Evolutionary conservation across 331 rosid genomes (phyloP).

Genomic region (Pyracantha coccinea): DNA sequence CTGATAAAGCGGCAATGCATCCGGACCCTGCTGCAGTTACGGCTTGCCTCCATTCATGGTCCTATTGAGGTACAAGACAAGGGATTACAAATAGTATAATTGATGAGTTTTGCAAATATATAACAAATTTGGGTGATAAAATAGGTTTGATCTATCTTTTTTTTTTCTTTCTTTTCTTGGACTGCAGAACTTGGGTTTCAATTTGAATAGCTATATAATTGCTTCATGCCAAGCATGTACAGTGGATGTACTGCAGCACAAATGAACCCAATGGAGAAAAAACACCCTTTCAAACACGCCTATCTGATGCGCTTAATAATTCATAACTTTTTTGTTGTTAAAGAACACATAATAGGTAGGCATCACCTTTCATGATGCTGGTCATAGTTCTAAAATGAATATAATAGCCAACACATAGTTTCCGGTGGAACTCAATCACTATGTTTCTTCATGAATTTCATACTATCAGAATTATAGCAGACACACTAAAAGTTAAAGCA

Average conservation of each 20-base stretch:
- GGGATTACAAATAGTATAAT: not conserved
- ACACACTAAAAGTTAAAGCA: not conserved
- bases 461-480: not conserved
- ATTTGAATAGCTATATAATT: not conserved
- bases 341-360: not conserved
- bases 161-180: not conserved
- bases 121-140: not conserved
- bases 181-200: not conserved
- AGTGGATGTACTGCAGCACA: not conserved
- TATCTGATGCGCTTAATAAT: not conserved
- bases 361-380: not conserved
- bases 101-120: conserved; percentile 1
- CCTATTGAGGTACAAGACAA: conserved; percentile 31
- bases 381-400: not conserved
- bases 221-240: not conserved
- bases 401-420: not conserved
- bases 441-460: not conserved
- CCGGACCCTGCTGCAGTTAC: conserved; percentile 98
- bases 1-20: conserved; percentile 89
- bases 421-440: not conserved
- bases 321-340: not conserved
- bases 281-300: not conserved
- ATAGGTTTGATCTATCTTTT: not conserved
- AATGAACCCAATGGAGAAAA: not conserved
- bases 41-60: conserved; percentile 98